Conservation (phyloP, 129 eudicot genomes). For the Centella asiatica region DNA sequence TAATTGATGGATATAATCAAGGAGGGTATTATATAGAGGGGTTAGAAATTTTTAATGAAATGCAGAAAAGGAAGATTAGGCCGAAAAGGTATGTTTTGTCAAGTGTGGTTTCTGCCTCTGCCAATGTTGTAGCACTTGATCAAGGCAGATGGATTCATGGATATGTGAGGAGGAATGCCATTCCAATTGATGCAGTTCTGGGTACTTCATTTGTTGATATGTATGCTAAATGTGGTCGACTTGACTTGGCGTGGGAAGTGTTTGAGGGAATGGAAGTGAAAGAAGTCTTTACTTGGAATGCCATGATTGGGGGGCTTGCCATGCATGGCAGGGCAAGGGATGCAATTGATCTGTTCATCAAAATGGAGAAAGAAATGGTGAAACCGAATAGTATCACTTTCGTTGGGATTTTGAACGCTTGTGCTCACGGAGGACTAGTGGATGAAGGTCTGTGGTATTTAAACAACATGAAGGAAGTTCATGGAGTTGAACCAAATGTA, state of each 20-base stretch:
- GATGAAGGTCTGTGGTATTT: constrained; percentile 43
- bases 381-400: constrained; percentile 44
- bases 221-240: constrained; percentile 59
- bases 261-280: constrained; percentile 41
- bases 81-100: constrained; percentile 41
- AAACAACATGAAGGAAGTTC: constrained; percentile 25
- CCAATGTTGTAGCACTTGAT: constrained; percentile 54
- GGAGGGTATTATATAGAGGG: constrained; percentile 37
- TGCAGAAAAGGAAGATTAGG: constrained; percentile 38
- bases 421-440: constrained; percentile 60
- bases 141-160: constrained; percentile 61
- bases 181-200: constrained; percentile 37
- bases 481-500: constrained; percentile 36
- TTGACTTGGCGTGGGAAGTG: constrained; percentile 64
- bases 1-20: constrained; percentile 56
- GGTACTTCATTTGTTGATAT: constrained; percentile 53
- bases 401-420: constrained; percentile 43
- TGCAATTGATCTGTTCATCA: constrained; percentile 34
- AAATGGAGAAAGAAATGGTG: constrained; percentile 27
- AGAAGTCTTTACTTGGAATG: constrained; percentile 50
- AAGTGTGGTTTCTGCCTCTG: constrained; percentile 47
- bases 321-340: constrained; percentile 59
- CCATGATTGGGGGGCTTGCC: constrained; percentile 73
- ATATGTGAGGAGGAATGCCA: constrained; percentile 28
- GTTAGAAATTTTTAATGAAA: constrained; percentile 34